Evolutionary conservation across 305 asterid species (phyloP).

Genomic region (Salvia sclarea): DNA sequence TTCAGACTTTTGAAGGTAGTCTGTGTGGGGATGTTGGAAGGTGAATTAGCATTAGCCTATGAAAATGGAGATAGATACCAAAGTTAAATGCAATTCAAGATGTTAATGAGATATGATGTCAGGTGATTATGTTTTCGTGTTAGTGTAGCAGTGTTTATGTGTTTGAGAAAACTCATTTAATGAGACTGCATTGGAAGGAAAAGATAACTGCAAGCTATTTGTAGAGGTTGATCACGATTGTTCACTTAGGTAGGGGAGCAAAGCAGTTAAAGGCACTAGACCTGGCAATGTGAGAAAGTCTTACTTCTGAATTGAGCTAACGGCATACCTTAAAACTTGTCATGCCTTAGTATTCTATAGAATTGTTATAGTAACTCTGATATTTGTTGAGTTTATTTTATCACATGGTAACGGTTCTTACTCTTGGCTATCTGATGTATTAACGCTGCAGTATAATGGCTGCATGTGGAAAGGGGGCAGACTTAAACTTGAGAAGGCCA

Average conservation of each 20-base stretch:
- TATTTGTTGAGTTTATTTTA: conserved; percentile 14
- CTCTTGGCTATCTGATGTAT: conserved; percentile 21
- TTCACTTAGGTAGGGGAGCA: background rate
- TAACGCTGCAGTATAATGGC: conserved; percentile 71
- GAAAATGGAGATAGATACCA: background rate
- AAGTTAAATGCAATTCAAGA: background rate
- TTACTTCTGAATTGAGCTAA: background rate
- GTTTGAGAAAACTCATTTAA: conserved; percentile 3
- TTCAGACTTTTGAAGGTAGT: background rate
- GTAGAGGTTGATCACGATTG: background rate
- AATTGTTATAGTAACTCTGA: conserved; percentile 7
- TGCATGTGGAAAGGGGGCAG: conserved; percentile 92
- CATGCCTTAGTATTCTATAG: background rate
- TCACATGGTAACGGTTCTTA: conserved; percentile 21
- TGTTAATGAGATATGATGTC: background rate
- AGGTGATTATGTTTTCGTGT: background rate
- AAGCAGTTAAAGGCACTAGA: background rate
- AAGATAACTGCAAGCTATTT: background rate
- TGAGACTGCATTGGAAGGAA: background rate
- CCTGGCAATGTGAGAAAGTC: too few relatives aligned
- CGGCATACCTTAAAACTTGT: background rate
- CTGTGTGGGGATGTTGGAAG: background rate
- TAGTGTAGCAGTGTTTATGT: background rate
- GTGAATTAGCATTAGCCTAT: background rate
- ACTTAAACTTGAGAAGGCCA: conserved; percentile 89